Evolutionary conservation across 495 filamentous ascomycete species (phyloP), one percentile per base, ranked within the genome.

Genomic region (Penicillium riverlandense): DNA sequence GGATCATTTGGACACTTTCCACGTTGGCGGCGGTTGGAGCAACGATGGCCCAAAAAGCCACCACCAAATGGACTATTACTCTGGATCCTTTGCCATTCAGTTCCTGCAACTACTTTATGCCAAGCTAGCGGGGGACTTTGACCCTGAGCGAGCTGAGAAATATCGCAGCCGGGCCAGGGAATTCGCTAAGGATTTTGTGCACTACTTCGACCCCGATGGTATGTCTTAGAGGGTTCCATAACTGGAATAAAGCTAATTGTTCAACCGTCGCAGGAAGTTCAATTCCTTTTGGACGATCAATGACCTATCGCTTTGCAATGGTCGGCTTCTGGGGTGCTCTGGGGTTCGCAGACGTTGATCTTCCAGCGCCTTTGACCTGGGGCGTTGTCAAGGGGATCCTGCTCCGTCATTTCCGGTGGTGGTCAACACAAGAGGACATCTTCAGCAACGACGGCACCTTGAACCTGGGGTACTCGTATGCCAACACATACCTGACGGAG

Each of bases 41-140:
- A 87, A 86, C 49, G 86, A 90, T 51, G 85, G 85, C 0, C 85
- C 86, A 0, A 80, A 82, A 57, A 81, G 78, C 11, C 83, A 86
- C 44, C 80, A 83, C 45, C 84, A 88, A 55, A 84, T 89, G 78
- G 86, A 88, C 55, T 89, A 89, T 55, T 89, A 89, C 55, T 88
- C 84, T 13, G 85, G 85, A 9, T 82, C 79, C 41, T 88, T 88
- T 54, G 86, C 84, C 4, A 88, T 88, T 50, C 84, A 88, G 48
- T 87, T 84, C 57, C 62, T 88, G 6, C 84, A 88, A 52, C 70
- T 90, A 0, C 69, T 89, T 0, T 90, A 89, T 59, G 73, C 83
- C n/a, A 84, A 84, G 38, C 58, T 89, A 5, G 83, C 82, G 7
- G 84, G 72, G 2, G 75, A 83, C 9, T 78, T 79, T 30, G 85